Evolutionary conservation across 1,139 yeast genomes (phyloP).

Genomic region (Meyerozyma smithsonii): DNA sequence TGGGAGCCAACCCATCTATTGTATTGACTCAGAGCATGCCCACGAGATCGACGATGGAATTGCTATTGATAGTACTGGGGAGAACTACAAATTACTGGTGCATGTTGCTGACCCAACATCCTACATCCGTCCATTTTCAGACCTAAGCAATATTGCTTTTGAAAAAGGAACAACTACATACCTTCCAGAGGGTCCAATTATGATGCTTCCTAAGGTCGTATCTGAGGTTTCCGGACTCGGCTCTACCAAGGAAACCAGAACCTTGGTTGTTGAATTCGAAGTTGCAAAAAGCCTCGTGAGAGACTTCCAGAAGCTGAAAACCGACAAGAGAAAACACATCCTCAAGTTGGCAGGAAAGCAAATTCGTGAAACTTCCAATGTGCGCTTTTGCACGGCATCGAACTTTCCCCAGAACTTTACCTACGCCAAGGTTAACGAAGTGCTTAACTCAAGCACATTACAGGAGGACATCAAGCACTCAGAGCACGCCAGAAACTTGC

Average conservation of each 20-base stretch:
- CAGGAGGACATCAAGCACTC: constrained; percentile 10
- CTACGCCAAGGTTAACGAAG: constrained; percentile 29
- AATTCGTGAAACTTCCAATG: constrained; percentile 12
- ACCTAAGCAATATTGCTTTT: constrained; percentile 55
- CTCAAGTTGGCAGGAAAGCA: constrained; percentile 13
- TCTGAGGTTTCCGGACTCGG: constrained; percentile 51
- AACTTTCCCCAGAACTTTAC: constrained; percentile 37
- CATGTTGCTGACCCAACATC: constrained; percentile 92
- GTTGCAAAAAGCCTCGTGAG: constrained; percentile 23
- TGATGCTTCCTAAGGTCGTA: constrained; percentile 66
- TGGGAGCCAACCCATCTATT: constrained; percentile 54
- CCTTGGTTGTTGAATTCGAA: constrained; percentile 41
- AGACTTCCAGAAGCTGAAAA: constrained; percentile 15
- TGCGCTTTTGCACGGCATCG: constrained; percentile 19
- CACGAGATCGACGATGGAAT: constrained; percentile 95
- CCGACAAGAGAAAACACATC: constrained; percentile 13
- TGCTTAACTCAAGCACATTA: constrained; percentile 18
- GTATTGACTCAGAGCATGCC: constrained; percentile 79
- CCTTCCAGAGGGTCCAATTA: constrained; percentile 58
- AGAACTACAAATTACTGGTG: constrained; percentile 46
- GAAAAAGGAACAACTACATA: constrained; percentile 67
- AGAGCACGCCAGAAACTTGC: constrained; percentile 22
- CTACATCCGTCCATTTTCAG: constrained; percentile 43
- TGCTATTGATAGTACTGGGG: constrained; percentile 43
- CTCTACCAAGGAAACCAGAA: constrained; percentile 36